phyloP scores from a whole-genome alignment of 768 basidiomycete species.

The Leccinum uliginosum region DNA sequence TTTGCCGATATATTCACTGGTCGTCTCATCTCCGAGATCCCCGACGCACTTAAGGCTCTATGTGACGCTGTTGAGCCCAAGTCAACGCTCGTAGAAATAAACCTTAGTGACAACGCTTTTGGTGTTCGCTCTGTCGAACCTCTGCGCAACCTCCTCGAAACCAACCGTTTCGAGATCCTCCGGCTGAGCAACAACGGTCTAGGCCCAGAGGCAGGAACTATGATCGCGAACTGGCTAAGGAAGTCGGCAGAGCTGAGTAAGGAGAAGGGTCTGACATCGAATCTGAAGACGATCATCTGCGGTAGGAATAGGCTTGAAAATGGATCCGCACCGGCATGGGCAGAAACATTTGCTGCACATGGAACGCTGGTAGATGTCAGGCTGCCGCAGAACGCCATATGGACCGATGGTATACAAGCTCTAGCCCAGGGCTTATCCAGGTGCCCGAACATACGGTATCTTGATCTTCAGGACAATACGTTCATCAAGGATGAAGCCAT shows the following conservation, averaged over 20 bases:
- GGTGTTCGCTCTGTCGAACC: conserved; percentile 93
- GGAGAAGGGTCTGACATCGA: conserved; percentile 62
- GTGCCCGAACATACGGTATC: conserved; percentile 59
- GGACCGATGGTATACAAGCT: conserved; percentile 82
- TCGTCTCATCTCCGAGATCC: conserved; percentile 93
- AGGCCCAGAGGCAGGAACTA: conserved; percentile 81
- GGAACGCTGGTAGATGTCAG: conserved; percentile 77
- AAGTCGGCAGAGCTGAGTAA: conserved; percentile 70
- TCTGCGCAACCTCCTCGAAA: conserved; percentile 82
- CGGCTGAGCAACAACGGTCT: conserved; percentile 97
- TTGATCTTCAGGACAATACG: conserved; percentile 93
- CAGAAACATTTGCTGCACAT: conserved; percentile 83
- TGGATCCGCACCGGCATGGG: conserved; percentile 80
- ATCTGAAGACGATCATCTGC: conserved; percentile 78
- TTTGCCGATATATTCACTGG: conserved; percentile 98
- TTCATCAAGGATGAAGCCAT: conserved; percentile 64
- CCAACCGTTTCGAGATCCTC: conserved; percentile 76
- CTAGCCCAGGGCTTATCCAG: conserved; percentile 72
- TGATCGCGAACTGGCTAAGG: conserved; percentile 80
- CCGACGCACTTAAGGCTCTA: conserved; percentile 79
- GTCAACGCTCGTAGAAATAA: conserved; percentile 76
- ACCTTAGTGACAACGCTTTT: conserved; percentile 95
- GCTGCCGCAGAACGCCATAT: conserved; percentile 97
- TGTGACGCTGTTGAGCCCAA: conserved; percentile 84
- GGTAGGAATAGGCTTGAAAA: conserved; percentile 96